phyloP scores from a whole-genome alignment of 148 eudicot species.

The Gaultheria prostrata region DNA sequence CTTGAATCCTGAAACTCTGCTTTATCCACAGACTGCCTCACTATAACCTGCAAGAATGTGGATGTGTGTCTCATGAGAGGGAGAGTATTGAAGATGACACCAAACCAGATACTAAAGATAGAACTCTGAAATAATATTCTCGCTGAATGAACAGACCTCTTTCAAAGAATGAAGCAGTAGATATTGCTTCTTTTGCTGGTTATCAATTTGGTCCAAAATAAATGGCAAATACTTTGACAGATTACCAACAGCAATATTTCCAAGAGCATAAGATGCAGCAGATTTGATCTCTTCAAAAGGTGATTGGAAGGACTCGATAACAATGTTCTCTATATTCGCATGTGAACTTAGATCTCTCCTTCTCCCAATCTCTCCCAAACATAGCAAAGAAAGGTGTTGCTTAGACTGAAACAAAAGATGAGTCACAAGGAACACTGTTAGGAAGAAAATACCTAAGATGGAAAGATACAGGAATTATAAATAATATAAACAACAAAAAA shows the following conservation, averaged over 20 bases:
- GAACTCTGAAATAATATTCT: not conserved
- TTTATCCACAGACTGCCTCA: constrained; percentile 94
- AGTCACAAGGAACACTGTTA: not conserved
- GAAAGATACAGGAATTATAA: not conserved
- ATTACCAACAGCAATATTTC: constrained; percentile 95
- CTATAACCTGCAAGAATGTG: constrained; percentile 67
- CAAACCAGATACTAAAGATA: not conserved
- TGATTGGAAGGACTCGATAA: constrained; percentile 94
- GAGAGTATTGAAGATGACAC: not conserved
- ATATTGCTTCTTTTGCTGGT: constrained; percentile 97
- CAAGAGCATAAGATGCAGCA: constrained; percentile 93
- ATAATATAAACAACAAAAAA: not conserved
- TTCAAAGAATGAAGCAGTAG: constrained; percentile 90
- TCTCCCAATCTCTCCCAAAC: constrained; percentile 97
- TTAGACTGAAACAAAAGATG: constrained; percentile 58
- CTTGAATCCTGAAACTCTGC: constrained; percentile 95
- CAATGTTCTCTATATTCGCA: constrained; percentile 84
- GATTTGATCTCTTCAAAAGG: constrained; percentile 98
- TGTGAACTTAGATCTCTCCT: constrained; percentile 91
- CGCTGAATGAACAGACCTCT: constrained; percentile 54
- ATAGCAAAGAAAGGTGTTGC: constrained; percentile 89
- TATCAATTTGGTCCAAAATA: constrained; percentile 92
- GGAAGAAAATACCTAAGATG: not conserved
- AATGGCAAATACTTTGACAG: constrained; percentile 87
- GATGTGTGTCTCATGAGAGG: not conserved